phyloP scores from a whole-genome alignment of 2,329 filamentous ascomycete genomes.

The Triangularia setosa region DNA sequence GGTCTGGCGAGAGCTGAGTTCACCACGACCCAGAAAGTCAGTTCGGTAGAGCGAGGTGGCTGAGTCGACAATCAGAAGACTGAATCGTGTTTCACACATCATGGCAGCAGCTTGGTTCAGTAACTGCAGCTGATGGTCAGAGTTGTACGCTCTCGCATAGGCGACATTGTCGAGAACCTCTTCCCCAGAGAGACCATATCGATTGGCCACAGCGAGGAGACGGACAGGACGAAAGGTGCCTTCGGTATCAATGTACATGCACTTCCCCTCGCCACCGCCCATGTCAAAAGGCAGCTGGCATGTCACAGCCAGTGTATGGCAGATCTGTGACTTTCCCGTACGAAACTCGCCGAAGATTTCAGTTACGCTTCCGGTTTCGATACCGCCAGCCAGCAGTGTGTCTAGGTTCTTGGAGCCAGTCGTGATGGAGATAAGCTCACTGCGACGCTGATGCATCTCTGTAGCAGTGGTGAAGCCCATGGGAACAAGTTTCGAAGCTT shows the following conservation, averaged over 20 bases:
- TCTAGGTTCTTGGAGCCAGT: constrained; percentile 97
- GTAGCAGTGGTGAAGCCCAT: constrained; percentile 99
- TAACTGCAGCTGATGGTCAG: constrained; percentile 92
- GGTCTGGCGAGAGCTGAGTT: constrained; percentile 88
- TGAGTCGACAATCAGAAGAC: constrained; percentile 90
- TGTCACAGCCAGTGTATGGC: constrained; percentile 96
- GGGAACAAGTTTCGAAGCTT: constrained; percentile 90
- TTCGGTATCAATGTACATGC: constrained; percentile 96
- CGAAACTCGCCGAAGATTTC: constrained; percentile 98
- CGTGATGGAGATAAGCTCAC: constrained; percentile 95
- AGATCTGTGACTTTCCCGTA: constrained; percentile 97
- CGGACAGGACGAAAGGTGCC: constrained; percentile 94
- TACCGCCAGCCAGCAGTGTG: constrained; percentile 85
- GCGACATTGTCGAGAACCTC: constrained; percentile 98
- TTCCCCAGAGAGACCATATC: constrained; percentile 91
- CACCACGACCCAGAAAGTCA: constrained; percentile 93
- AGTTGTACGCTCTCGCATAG: constrained; percentile 97
- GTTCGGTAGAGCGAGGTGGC: constrained; percentile 94
- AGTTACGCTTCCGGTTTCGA: constrained; percentile 96
- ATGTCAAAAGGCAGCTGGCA: constrained; percentile 98
- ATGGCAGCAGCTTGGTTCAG: constrained; percentile 93
- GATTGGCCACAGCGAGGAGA: constrained; percentile 84
- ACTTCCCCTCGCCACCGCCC: constrained; percentile 97
- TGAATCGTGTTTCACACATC: constrained; percentile 99
- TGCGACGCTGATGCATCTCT: constrained; percentile 96